These are phyloP conservation scores for Debaryomyces sp. DNA, from an alignment of 1,139 yeast species.

Conservation along the genomic window DNA sequence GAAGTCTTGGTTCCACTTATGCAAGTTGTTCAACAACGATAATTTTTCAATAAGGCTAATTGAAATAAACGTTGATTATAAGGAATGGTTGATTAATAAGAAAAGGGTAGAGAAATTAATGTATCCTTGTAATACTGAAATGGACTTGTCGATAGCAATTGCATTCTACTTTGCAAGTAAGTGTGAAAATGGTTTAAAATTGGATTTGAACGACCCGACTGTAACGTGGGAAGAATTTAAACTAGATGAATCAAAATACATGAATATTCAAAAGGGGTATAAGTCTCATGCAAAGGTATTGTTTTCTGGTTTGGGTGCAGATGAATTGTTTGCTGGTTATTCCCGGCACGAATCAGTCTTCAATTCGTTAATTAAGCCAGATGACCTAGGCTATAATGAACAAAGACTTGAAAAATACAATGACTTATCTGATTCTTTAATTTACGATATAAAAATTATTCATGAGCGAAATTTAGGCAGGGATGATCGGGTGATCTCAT, in stretches of 20 bases:
- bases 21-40: constrained; percentile 34
- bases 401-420: constrained; percentile 22
- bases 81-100: constrained; percentile 57
- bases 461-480: constrained; percentile 83
- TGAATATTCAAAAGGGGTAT: constrained; percentile 25
- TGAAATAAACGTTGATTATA: constrained; percentile 73
- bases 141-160: constrained; percentile 93
- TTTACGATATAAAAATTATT: constrained; percentile 69
- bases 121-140: constrained; percentile 85
- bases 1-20: constrained; percentile 59
- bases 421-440: constrained; percentile 51
- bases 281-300: constrained; percentile 65
- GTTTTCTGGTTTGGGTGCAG: constrained; percentile 96
- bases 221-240: constrained; percentile 27
- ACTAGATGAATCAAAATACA: constrained; percentile 15
- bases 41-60: constrained; percentile 48
- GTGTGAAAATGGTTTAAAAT: constrained; percentile 43
- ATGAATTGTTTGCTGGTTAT: constrained; percentile 92
- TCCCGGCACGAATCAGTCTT: constrained; percentile 68
- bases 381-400: constrained; percentile 17
- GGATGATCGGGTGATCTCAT: constrained; percentile 84
- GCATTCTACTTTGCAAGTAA: constrained; percentile 92
- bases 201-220: constrained; percentile 15
- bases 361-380: constrained; percentile 24
- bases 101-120: constrained; percentile 63